Evolutionary conservation across 1,139 yeast species (phyloP).

Genomic region (Magnusiomyces paraingens): DNA sequence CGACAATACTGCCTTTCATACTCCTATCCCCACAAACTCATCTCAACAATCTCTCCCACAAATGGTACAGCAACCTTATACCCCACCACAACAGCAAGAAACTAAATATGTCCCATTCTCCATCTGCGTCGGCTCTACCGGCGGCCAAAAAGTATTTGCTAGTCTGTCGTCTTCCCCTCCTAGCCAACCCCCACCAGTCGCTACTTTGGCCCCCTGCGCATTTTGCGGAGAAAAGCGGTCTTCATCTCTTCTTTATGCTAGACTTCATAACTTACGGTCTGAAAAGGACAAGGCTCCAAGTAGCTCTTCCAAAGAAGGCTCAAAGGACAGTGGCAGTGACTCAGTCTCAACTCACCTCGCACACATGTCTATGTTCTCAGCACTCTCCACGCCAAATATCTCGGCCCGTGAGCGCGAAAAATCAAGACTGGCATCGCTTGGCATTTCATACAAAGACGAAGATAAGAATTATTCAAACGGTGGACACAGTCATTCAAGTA

Average conservation of each 20-base stretch:
- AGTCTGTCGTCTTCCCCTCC: constrained; percentile 3
- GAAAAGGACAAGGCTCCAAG: constrained; percentile 21
- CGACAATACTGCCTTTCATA: background rate
- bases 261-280: constrained; percentile 60
- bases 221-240: constrained; percentile 73
- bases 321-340: background rate
- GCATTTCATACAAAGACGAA: background rate
- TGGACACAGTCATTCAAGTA: constrained; percentile 4
- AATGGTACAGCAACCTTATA: background rate
- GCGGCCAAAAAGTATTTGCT: background rate
- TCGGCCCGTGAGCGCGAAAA: background rate
- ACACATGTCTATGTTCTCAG: background rate
- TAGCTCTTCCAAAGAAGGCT: background rate
- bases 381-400: background rate
- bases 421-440: background rate
- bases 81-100: background rate
- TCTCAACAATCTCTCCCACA: background rate
- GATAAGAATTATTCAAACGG: background rate
- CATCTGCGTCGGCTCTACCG: background rate
- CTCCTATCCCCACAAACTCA: background rate
- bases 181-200: constrained; percentile 55
- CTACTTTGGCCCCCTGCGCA: constrained; percentile 66
- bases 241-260: constrained; percentile 65
- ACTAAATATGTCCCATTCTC: background rate
- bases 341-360: background rate